These are phyloP conservation scores for Posidonia oceanica DNA, from an alignment of 116 monocot species.

Conservation along the genomic window DNA sequence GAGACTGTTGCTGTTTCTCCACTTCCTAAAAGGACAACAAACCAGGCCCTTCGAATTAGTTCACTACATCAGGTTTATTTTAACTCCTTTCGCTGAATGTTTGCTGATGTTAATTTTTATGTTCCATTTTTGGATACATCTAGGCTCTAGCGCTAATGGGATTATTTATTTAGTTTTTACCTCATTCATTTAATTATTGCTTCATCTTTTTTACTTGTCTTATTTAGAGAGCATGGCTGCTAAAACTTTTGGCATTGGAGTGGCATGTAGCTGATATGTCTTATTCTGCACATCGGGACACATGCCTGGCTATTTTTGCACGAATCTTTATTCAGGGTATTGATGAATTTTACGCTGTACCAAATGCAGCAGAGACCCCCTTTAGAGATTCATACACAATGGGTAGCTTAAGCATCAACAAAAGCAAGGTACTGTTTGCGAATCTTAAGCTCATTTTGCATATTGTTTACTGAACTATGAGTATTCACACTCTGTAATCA, in stretches of 20 bases:
- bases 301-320: constrained; percentile 65
- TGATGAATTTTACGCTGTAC: constrained; percentile 16
- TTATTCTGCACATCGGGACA: constrained; percentile 45
- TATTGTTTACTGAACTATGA: background rate
- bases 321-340: constrained; percentile 25
- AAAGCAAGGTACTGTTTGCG: constrained; percentile 36
- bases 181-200: background rate
- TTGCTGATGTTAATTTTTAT: background rate
- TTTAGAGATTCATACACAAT: constrained; percentile 8
- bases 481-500: too few species aligned
- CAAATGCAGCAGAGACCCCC: constrained; percentile 10
- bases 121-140: background rate
- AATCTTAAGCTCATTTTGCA: background rate
- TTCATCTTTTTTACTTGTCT: background rate
- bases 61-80: constrained; percentile 80
- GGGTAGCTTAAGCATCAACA: constrained; percentile 21
- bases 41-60: constrained; percentile 78
- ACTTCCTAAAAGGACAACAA: constrained; percentile 71
- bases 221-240: constrained; percentile 87
- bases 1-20: constrained; percentile 48
- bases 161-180: too few species aligned
- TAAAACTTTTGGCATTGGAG: constrained; percentile 80
- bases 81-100: background rate
- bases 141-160: too few species aligned
- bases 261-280: constrained; percentile 74